A percentile compares a stretch with the other conserved stretches of the same genome.
Conservation (phyloP, 148 eudicot genomes). For the Camellia japonica region DNA sequence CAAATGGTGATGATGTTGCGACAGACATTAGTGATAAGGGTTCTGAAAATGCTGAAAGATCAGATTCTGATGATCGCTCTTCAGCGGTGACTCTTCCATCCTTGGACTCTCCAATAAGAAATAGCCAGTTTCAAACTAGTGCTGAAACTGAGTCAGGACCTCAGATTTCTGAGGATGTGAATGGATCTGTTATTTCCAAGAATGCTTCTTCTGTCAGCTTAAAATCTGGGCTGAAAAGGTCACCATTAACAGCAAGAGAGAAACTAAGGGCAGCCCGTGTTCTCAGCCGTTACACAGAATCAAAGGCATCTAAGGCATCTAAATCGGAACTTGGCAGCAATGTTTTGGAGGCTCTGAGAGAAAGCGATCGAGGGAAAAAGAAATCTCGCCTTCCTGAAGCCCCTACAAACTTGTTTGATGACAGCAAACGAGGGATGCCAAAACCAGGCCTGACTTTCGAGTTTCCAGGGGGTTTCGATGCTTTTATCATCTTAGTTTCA, state of each 20-base stretch:
- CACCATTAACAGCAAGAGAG: constrained; percentile 78
- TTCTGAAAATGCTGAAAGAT: constrained; percentile 29
- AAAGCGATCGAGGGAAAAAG: constrained; percentile 77
- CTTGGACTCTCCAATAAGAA: constrained; percentile 13
- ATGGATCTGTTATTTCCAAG: constrained; percentile 19
- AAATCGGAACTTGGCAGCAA: constrained; percentile 62
- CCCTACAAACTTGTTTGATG: constrained; percentile 85
- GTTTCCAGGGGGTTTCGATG: constrained; percentile 78
- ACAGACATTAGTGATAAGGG: constrained; percentile 36
- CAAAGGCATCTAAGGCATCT: constrained; percentile 51
- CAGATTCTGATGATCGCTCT: constrained; percentile 22
- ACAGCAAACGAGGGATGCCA: constrained; percentile 87
- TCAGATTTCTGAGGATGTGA: constrained; percentile 8
- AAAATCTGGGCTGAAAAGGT: constrained; percentile 37
- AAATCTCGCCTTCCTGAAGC: constrained; percentile 83
- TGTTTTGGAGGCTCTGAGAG: constrained; percentile 72
- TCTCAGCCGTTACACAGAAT: constrained; percentile 68
- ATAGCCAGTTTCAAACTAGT: constrained; percentile 17
- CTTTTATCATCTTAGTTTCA: constrained; percentile 52
- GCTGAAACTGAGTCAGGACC: constrained; percentile 16
- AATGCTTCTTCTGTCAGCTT: constrained; percentile 23
- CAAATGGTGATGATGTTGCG: constrained; percentile 47
- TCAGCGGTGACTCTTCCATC: constrained; percentile 21
- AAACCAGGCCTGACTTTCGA: constrained; percentile 72
- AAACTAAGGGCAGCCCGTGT: constrained; percentile 91